Base-by-base conservation (phyloP, 2,329 filamentous ascomycete species). In the Arachnomyces sp. region DNA sequence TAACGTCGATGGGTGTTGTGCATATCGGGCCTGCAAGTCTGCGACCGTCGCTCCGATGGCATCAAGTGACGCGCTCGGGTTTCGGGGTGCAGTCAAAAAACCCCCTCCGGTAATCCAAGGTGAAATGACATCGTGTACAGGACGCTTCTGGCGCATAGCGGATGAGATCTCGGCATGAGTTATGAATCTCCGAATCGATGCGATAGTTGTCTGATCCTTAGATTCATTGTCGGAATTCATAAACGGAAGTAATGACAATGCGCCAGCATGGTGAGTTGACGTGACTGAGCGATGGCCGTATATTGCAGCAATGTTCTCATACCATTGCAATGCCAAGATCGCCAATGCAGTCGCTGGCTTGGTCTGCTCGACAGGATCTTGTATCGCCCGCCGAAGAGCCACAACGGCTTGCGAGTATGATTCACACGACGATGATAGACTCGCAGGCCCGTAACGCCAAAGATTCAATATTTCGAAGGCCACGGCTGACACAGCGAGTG, bases 81-180 rank as follows among this genome's bases (percentile, higher is more conserved):
- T 25, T 38, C 11, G 28, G 33, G 47, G 39, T 31, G 28, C 33
- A 14, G 32, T 40, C 32, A 40, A 42, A 31, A 29, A n/a, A 44
- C 40, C 31, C 21, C 31, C 40, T 37, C 34, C 31, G 8, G 18
- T 34, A 33, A 49, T 36, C 40, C 45, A 48, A 9, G 46, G 46
- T 36, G 43, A 38, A 29, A 31, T 43, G 17, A 35, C 40, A 15
- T 14, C 32, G 16, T 44, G 38, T 15, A 48, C 32, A 14, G 34
- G 35, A 18, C 39, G 38, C 39, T 46, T 38, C 38, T 51, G 48
- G 12, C 48, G 48, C 31, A 51, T 42, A 13, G 50, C 50, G 3
- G 41, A 44, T 25, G 37, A 46, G 17, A 49, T 41, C 36, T 51
- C 50, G 25, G 32, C 40, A 45, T 51, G 48, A 31, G 51, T 31